Evolutionary conservation across 331 rosid species (phyloP).

Genomic region (Quercus phellos): DNA sequence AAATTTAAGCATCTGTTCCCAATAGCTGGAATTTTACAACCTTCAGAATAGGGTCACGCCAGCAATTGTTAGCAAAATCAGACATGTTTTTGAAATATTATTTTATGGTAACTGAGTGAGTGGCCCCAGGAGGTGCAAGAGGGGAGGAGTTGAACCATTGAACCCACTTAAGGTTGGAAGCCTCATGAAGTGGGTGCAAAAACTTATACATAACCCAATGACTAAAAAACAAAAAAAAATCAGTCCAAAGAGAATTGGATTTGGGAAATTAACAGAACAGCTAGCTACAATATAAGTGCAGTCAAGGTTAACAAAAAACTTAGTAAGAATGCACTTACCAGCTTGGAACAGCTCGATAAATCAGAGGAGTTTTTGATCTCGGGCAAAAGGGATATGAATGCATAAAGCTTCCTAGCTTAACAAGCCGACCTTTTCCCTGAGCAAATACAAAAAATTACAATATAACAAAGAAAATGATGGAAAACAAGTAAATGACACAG

Average conservation of each 20-base stretch:
- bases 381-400: slow-evolving; percentile 93
- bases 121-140: too few relatives aligned
- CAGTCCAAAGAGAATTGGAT: background rate
- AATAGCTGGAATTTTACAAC: too few relatives aligned
- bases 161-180: too few relatives aligned
- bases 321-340: slow-evolving; percentile 50
- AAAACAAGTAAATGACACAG: background rate
- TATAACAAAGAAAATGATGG: background rate
- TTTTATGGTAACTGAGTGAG: too few relatives aligned
- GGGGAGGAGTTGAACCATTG: too few relatives aligned
- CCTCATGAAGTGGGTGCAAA: too few relatives aligned
- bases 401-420: slow-evolving; percentile 65
- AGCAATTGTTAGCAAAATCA: too few relatives aligned
- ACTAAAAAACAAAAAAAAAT: too few relatives aligned
- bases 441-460: slow-evolving; percentile 24
- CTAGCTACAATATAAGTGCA: slow-evolving; percentile 3
- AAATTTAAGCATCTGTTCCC: too few relatives aligned
- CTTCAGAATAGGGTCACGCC: too few relatives aligned
- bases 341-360: slow-evolving; percentile 96
- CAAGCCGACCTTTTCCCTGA: slow-evolving; percentile 84
- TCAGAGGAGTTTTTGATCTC: slow-evolving; percentile 93
- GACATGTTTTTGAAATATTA: too few relatives aligned
- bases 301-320: slow-evolving; percentile 5
- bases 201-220: too few relatives aligned
- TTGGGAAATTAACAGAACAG: background rate